Evolutionary conservation across 257 asterid species (phyloP).

Genomic region (Gardenia jasminoides): DNA sequence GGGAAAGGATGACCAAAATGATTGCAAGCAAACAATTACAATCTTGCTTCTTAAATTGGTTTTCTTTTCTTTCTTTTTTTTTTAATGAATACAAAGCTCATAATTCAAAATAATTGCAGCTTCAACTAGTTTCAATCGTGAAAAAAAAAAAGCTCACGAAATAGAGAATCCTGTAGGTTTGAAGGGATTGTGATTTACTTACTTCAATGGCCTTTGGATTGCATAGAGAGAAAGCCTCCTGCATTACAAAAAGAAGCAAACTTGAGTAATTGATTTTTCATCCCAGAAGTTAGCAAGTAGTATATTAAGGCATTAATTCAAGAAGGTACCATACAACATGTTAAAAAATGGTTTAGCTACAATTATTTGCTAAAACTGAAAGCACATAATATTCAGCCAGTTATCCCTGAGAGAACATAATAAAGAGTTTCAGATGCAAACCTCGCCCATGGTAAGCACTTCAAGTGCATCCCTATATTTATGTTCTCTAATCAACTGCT

Average conservation of each 20-base stretch:
- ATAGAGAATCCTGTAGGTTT: neutral
- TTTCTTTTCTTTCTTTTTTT: neutral
- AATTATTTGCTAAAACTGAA: neutral
- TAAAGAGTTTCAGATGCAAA: slow-evolving; percentile 19
- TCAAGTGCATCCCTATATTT: slow-evolving; percentile 77
- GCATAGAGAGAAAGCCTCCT: slow-evolving; percentile 94
- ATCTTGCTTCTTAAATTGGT: neutral
- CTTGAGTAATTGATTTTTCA: slow-evolving; percentile 12
- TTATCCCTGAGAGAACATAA: neutral
- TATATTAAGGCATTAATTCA: neutral
- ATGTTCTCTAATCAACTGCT: slow-evolving; percentile 60
- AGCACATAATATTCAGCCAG: too few species aligned
- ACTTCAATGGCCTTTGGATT: slow-evolving; percentile 76
- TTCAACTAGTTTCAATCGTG: neutral
- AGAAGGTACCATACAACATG: neutral
- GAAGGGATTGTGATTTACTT: slow-evolving; percentile 18
- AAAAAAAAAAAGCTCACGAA: neutral
- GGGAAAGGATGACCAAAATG: neutral
- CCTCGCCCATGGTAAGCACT: slow-evolving; percentile 96
- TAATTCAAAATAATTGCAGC: neutral
- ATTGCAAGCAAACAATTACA: neutral
- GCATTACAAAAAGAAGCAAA: slow-evolving; percentile 30
- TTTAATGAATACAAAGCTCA: neutral
- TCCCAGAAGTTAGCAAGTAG: neutral
- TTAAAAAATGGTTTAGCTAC: neutral